Evolutionary conservation across 2,329 filamentous ascomycete species (phyloP), one percentile per base, ranked within the genome.

Genomic region (Aspergillus novoparasiticus): DNA sequence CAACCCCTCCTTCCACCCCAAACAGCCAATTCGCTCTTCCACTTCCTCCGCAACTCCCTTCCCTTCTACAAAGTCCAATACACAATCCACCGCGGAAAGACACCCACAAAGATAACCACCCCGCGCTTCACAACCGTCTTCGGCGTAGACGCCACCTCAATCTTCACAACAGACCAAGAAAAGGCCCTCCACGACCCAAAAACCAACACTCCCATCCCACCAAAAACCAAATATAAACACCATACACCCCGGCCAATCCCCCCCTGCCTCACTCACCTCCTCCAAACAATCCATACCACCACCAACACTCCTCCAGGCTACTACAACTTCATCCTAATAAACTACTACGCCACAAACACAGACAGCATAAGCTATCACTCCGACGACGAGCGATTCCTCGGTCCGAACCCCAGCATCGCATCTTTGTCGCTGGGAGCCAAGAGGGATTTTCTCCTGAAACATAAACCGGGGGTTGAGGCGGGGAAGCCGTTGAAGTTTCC

Each of bases 51-150:
- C 1, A 77, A 82, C n/a, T 84, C 90, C 64, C 78, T 94, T 1
- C 90, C 90, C 10, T 94, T 93, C 77, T 92, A 93, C 71, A 85
- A 90, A 58, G 90, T 93, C 4, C 84, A 87, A 69, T 93, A 93
- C 71, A 87, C 83, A 36, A 91, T 93, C 70, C 89, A 87, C 59
- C 85, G 91, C 9, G 87, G 87, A 3, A 84, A 86, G 1, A 76
- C 85, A 1, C 84, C 88, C 60, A 90, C 88, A 0, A 81, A 85
- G 26, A 87, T 94, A 72, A 84, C 82, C 69, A 86, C 85, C 3
- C 84, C 85, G 5, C 82, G 87, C n/a, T 89, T 81, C 73, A 87
- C 85, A 0, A 87, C 85, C 0, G 85, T 88, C 14, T 88, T 87
- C 61, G 86, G 86, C 0, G 75, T 88, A 3, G 86, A 88, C 57